phyloP scores from a whole-genome alignment of 441 rosid species.

The Croton setiger region DNA sequence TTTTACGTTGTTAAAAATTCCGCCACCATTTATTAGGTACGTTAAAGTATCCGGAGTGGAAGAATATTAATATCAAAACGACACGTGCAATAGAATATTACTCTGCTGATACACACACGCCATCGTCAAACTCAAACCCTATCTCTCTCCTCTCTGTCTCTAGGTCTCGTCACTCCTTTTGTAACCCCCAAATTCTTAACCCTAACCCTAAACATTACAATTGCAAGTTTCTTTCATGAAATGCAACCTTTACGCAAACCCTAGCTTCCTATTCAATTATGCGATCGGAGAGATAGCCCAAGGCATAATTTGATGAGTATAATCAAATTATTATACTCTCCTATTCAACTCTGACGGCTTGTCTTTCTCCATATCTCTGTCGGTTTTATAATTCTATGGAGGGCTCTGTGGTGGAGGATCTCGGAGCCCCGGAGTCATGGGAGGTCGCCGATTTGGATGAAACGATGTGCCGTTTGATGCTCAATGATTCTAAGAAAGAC shows the following conservation, averaged over 20 bases:
- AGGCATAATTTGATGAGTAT: slow-evolving; percentile 25
- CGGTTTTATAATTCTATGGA: slow-evolving; percentile 36
- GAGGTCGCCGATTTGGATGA: slow-evolving; percentile 67
- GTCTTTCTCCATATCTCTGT: not conserved
- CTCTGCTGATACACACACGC: slow-evolving; percentile 22
- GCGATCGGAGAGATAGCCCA: not conserved
- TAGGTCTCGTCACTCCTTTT: not conserved
- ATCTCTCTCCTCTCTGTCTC: slow-evolving; percentile 9
- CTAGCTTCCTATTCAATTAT: not conserved
- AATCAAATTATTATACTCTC: not conserved
- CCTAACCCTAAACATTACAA: slow-evolving; percentile 7
- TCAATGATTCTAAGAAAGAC: slow-evolving; percentile 19
- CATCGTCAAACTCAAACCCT: slow-evolving; percentile 28
- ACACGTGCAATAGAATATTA: slow-evolving; percentile 23
- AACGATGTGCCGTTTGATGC: slow-evolving; percentile 46
- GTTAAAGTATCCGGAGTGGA: too few species aligned
- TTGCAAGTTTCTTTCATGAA: slow-evolving; percentile 21
- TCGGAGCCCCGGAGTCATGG: slow-evolving; percentile 74
- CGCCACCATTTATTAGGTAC: too few species aligned
- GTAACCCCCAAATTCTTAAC: not conserved
- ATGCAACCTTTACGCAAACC: not conserved
- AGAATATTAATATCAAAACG: not conserved
- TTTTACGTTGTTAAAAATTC: too few species aligned
- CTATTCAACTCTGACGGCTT: slow-evolving; percentile 21
- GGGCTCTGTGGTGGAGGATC: slow-evolving; percentile 71